A percentile compares a stretch with the other conserved stretches of the same genome.
phyloP scores from a whole-genome alignment of 192 early-diverging fungal species.

The Backusella luteola region DNA sequence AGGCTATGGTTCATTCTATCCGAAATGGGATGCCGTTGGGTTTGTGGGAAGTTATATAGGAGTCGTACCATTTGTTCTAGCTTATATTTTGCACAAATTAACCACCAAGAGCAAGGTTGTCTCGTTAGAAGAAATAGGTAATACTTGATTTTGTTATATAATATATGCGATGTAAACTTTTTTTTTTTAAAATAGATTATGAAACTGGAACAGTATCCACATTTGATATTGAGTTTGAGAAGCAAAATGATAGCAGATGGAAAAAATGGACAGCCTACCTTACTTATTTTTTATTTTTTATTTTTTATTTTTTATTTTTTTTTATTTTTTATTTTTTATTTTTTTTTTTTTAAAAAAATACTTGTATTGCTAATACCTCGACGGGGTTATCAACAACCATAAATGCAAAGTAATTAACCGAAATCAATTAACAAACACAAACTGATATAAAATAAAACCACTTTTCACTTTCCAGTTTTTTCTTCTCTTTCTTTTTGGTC shows the following conservation, averaged over 20 bases:
- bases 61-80: conserved; percentile 55
- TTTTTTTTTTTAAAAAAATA: too few relatives aligned
- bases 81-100: conserved; percentile 60
- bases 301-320: too few relatives aligned
- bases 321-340: too few relatives aligned
- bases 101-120: conserved; percentile 43
- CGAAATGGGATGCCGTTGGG: conserved; percentile 45
- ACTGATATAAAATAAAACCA: too few relatives aligned
- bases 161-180: neutral
- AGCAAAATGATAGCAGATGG: neutral
- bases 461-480: too few relatives aligned
- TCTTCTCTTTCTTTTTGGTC: too few relatives aligned
- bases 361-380: too few relatives aligned
- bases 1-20: conserved; percentile 50
- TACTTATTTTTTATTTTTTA: neutral
- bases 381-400: too few relatives aligned
- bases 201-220: conserved; percentile 7
- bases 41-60: conserved; percentile 65
- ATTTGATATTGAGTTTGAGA: neutral
- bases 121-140: conserved; percentile 58
- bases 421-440: too few relatives aligned
- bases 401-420: too few relatives aligned
- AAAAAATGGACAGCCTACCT: neutral
- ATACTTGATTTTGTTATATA: neutral
- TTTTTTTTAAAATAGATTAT: neutral